These are phyloP conservation scores for Pseudogymnoascus destructans DNA, from an alignment of 2,329 filamentous ascomycete species.

Conservation along the genomic window DNA sequence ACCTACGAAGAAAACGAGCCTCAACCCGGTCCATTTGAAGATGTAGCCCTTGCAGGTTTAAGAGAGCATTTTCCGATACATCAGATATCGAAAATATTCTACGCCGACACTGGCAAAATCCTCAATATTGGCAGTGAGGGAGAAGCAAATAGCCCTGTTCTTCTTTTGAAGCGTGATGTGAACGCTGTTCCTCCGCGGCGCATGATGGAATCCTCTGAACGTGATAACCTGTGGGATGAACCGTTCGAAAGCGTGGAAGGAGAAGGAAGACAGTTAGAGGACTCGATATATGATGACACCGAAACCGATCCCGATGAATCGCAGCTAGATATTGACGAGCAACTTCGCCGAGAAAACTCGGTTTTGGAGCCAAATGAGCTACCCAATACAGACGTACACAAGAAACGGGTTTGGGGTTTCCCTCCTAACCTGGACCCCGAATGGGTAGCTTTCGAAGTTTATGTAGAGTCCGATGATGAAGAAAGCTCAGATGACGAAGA, in stretches of 20 bases:
- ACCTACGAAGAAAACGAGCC: conserved; percentile 46
- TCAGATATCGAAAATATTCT: conserved; percentile 65
- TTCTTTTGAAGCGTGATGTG: conserved; percentile 54
- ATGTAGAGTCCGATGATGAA: conserved; percentile 45
- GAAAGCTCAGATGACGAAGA: conserved; percentile 19
- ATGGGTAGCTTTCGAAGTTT: conserved; percentile 64
- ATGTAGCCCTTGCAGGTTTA: conserved; percentile 47
- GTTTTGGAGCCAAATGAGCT: conserved; percentile 13
- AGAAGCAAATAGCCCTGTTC: conserved; percentile 53
- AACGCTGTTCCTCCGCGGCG: conserved; percentile 52
- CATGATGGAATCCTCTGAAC: conserved; percentile 42
- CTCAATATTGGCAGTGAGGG: conserved; percentile 55
- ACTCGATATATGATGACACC: conserved; percentile 12
- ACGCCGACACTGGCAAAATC: conserved; percentile 63
- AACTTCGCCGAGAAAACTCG: conserved; percentile 24
- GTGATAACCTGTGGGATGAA: conserved; percentile 19
- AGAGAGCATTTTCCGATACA: conserved; percentile 56
- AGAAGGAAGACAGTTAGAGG: conserved; percentile 16
- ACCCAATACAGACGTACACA: conserved; percentile 3
- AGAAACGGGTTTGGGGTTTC: conserved; percentile 33
- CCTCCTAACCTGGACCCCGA: conserved; percentile 58
- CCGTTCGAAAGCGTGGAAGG: conserved; percentile 15
- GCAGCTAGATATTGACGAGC: conserved; percentile 25
- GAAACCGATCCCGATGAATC: conserved; percentile 21
- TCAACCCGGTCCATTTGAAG: conserved; percentile 43